These are phyloP conservation scores for Amphirosellinia nigrospora DNA, from an alignment of 495 filamentous ascomycete species.

Conservation along the genomic window DNA sequence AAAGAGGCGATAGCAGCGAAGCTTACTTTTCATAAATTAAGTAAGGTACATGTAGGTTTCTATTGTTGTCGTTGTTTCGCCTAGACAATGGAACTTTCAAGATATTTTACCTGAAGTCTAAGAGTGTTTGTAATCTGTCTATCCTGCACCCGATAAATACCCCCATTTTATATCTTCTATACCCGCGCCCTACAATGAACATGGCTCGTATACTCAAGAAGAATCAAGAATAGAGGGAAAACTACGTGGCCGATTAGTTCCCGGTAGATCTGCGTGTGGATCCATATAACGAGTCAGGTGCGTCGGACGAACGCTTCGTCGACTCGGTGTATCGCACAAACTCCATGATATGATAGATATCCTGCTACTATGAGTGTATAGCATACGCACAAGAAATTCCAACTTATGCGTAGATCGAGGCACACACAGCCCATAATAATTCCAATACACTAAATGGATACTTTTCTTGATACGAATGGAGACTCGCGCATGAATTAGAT, in stretches of 20 bases:
- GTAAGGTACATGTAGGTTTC: not conserved
- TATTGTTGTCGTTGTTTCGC: not conserved
- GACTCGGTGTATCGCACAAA: not conserved
- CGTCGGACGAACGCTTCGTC: not conserved
- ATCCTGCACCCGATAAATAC: not conserved
- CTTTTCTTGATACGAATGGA: not conserved
- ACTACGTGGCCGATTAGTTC: slow-evolving; percentile 4
- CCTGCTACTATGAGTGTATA: not conserved
- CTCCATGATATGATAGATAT: not conserved
- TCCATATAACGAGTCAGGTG: not conserved
- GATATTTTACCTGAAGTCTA: not conserved
- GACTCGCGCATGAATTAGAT: not conserved
- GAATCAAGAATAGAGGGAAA: not conserved
- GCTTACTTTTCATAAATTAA: too few relatives aligned
- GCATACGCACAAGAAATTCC: not conserved
- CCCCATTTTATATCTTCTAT: not conserved
- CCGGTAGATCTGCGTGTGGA: not conserved
- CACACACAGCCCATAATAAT: not conserved
- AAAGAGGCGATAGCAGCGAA: not conserved
- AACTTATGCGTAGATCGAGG: not conserved
- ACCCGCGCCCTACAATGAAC: not conserved
- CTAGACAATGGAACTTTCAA: not conserved
- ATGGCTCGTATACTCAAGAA: not conserved
- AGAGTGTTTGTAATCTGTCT: not conserved
- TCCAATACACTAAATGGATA: not conserved